Base-by-base conservation (phyloP, 805 yeast genomes). In the Teunomyces funiuensis region DNA sequence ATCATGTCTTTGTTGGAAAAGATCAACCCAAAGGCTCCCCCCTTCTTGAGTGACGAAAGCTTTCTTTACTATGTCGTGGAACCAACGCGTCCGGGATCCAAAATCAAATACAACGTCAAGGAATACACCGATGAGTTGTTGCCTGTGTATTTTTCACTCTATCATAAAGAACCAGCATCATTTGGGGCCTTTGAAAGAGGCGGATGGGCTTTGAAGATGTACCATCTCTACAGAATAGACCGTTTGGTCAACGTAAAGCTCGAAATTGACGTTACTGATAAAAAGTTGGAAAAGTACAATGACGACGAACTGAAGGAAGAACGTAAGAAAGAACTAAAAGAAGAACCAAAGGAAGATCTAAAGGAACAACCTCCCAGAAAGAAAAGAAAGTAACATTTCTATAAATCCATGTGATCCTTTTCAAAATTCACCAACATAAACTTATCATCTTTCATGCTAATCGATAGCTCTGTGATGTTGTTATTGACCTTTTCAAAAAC, bases 11-110 rank as follows among this genome's bases (percentile, higher is more conserved):
- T 73, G 14, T 36, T 57, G 23, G n/a, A 28, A 28, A 44, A 54
- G 19, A 45, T 60, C 19, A 46, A 52, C 20, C 38, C 29, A 2
- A 16, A 23, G 1, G 57, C 67, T 2, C 73, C 74, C 1, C 79
- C 79, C 0, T 74, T 72, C 46, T 73, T 73, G 54, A 71, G 77
- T 33, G 80, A 74, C 44, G 79, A 74, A 52, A 60, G 71, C n/a
- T 74, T 65, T 44, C 47, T 59, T 40, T 65, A 63, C 49, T 63
- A 49, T 34, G 62, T 67, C 23, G 54, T 61, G 3, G 63, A 59
- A 9, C 36, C 53, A 8, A 31, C 44, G 13, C 49, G 50, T 15
- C 61, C 60, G 1, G 52, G 45, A 25, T 31, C 47, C 14, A 65
- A 67, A 31, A 64, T 73, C 25, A 74, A 73, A 50, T 73, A 73